A percentile compares a stretch with the other conserved stretches of the same genome.
These are phyloP conservation scores for Paxillus involutus DNA, from an alignment of 768 basidiomycete genomes.

Conservation along the genomic window DNA sequence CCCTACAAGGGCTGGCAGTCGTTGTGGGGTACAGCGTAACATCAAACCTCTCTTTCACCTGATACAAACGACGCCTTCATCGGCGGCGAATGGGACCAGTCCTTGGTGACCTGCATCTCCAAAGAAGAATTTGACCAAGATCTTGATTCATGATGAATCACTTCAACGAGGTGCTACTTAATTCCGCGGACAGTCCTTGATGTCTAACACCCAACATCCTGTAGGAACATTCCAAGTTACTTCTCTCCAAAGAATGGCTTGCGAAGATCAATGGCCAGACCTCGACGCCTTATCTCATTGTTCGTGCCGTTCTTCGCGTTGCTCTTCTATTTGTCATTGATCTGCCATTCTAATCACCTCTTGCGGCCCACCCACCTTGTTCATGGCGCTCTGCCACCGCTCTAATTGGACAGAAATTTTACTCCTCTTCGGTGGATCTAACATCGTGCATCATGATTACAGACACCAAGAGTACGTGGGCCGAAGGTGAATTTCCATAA, in stretches of 20 bases:
- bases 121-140: neutral
- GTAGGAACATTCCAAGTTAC: conserved; percentile 55
- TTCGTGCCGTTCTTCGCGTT: conserved; percentile 37
- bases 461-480: conserved; percentile 74
- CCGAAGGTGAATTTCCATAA: conserved; percentile 53
- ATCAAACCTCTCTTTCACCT: neutral
- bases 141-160: conserved; percentile 38
- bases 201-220: neutral
- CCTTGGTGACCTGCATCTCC: neutral
- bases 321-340: conserved; percentile 5
- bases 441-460: conserved; percentile 65
- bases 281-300: conserved; percentile 71
- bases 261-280: conserved; percentile 59
- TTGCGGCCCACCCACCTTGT: neutral
- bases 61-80: neutral
- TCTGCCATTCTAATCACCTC: conserved; percentile 3
- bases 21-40: neutral
- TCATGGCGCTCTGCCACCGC: conserved; percentile 6
- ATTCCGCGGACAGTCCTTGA: neutral
- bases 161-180: conserved; percentile 42
- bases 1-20: neutral
- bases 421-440: conserved; percentile 52
- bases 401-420: conserved; percentile 55
- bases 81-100: neutral
- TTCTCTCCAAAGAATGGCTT: conserved; percentile 74